A percentile compares a stretch with the other conserved stretches of the same genome.
phyloP scores from a whole-genome alignment of 2,329 filamentous ascomycete species.

The Diaporthe sp. region DNA sequence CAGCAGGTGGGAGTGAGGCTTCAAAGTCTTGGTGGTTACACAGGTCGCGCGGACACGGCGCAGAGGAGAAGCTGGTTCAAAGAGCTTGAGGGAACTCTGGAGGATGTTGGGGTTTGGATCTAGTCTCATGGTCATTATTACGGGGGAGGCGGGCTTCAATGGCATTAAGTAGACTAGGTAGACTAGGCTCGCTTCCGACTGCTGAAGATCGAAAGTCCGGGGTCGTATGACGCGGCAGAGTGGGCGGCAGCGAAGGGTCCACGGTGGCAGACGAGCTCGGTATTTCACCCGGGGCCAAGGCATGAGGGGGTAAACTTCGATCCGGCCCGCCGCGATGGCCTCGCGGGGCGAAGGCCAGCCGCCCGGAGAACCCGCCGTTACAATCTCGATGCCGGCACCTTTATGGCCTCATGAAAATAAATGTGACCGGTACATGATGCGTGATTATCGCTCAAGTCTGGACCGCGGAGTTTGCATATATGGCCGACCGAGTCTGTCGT shows the following conservation, averaged over 20 bases:
- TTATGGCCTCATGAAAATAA: neutral
- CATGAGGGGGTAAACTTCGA: conserved; percentile 32
- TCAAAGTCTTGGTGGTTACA: neutral
- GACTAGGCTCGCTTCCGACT: conserved; percentile 4
- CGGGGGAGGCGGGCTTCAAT: neutral
- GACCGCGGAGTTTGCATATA: conserved; percentile 1
- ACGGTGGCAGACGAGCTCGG: conserved; percentile 26
- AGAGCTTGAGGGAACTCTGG: neutral
- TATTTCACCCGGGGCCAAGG: conserved; percentile 20
- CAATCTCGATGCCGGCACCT: neutral
- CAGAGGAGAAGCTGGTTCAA: neutral
- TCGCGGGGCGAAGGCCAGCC: neutral
- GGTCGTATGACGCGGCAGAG: conserved; percentile 32
- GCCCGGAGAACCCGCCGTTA: conserved; percentile 7
- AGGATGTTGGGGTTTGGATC: neutral
- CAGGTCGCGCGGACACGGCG: neutral
- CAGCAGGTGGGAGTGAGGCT: neutral
- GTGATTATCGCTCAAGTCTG: neutral
- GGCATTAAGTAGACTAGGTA: conserved; percentile 24
- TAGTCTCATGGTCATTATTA: neutral
- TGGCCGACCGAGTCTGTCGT: neutral
- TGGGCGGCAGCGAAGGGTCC: conserved; percentile 25
- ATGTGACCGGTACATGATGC: neutral
- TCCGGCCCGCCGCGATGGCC: conserved; percentile 19
- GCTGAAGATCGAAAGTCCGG: conserved; percentile 26